Evolutionary conservation across 176 grass and related monocot species (phyloP), one percentile per base, ranked within the genome.

Genomic region (Eleusine indica): DNA sequence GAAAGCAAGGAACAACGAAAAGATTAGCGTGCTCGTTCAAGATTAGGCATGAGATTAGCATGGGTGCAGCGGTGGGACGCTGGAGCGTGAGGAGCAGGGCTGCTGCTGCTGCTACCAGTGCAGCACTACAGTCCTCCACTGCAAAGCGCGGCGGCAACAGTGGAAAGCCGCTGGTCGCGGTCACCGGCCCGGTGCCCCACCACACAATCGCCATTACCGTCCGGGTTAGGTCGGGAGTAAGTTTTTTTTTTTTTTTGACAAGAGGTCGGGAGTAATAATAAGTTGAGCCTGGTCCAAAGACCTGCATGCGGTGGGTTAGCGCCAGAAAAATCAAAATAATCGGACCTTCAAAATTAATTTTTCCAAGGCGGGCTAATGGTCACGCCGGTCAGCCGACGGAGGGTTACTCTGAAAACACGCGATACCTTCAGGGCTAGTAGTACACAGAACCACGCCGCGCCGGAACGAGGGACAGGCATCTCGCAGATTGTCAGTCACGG

Each of bases 41-140:
- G 79, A 78, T 22, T 58, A 60, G 40, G 3, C 79, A 90, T 25
- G 88, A 14, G 74, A 63, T 86, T 74, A 82, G 61, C 72, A 68
- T 83, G 62, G 19, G 9, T 62, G 42, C 16, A 19, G 17, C 37
- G 28, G 0, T 14, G 4, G 3, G 51, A 13, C 10, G 61, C 5
- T 12, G 22, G 32, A 37, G 28, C 70, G 73, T 54, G 16, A 17
- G 32, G 22, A 19, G 70, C 52, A 14, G 21, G 65, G 43, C 53
- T 16, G 35, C 15, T 4, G 6, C 25, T 61, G 66, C 25, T 53
- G 14, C 64, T 39, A 35, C 32, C 2, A 15, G 54, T 25, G 29
- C 44, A 16, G 42, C 18, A 32, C 56, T 21, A 17, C 49, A 17
- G 32, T 35, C 32, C 14, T 52, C 14, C 13, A 17, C 49, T 52